Percentiles rank a stretch among this genome's conserved stretches.
Evolutionary conservation across 148 eudicot genomes (phyloP).

Genomic region (Suaeda aralocaspica): DNA sequence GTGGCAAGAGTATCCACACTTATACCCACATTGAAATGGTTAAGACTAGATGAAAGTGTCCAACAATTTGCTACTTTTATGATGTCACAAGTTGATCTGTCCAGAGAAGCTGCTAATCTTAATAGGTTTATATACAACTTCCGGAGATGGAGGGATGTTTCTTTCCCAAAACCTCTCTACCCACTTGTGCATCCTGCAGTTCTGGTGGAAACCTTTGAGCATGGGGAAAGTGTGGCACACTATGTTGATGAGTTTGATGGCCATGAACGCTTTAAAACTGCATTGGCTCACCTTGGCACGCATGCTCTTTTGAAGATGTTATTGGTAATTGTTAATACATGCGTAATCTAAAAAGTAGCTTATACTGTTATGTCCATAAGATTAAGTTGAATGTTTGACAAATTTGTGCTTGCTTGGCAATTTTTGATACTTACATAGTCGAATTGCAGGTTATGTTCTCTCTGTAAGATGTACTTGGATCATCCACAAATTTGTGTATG

Average conservation of each 20-base stretch:
- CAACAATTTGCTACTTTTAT: conserved; percentile 94
- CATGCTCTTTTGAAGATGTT: conserved; percentile 95
- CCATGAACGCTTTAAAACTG: conserved; percentile 57
- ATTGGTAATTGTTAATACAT: conserved; percentile 39
- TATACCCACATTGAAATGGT: conserved; percentile 74
- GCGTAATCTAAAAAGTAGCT: no score
- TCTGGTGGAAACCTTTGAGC: conserved; percentile 87
- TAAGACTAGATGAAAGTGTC: conserved; percentile 87
- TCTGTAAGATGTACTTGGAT: neutral
- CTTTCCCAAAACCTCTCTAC: conserved; percentile 93
- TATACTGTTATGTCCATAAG: no score
- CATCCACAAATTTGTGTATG: neutral
- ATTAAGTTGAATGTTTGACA: no score
- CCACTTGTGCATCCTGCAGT: conserved; percentile 96
- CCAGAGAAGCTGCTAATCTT: conserved; percentile 91
- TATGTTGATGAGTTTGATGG: conserved; percentile 79
- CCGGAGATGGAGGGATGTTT: conserved; percentile 79
- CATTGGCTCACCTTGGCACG: conserved; percentile 86
- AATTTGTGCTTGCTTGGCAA: no score
- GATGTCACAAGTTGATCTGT: conserved; percentile 96
- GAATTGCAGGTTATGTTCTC: neutral
- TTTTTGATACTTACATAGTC: no score
- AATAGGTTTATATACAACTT: conserved; percentile 90
- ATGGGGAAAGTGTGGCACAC: conserved; percentile 79
- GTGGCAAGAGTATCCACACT: conserved; percentile 60